Percentiles rank a stretch among this genome's conserved stretches.
Evolutionary conservation across 352 stramenopile genomes (phyloP).

Genomic region (Phytopythium litorale): DNA sequence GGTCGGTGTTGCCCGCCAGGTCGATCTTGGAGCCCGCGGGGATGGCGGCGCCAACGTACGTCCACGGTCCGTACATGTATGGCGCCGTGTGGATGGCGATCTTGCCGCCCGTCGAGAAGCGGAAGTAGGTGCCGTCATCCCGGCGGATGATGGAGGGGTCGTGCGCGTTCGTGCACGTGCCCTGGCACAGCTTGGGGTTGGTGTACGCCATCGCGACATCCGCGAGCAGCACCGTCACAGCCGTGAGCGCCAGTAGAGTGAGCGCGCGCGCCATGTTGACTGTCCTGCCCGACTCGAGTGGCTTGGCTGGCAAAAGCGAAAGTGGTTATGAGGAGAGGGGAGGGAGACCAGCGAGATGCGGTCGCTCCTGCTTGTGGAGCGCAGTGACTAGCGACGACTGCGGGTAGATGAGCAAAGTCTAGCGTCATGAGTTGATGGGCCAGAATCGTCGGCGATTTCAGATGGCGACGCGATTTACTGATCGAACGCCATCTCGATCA

Average conservation of each 20-base stretch:
- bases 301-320: too few species aligned
- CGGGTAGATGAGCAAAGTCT: too few species aligned
- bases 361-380: too few species aligned
- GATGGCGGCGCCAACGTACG: constrained; percentile 40
- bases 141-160: constrained; percentile 49
- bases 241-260: too few species aligned
- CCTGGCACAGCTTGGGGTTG: constrained; percentile 28
- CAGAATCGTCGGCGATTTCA: background rate
- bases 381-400: background rate
- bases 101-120: constrained; percentile 46
- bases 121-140: constrained; percentile 50
- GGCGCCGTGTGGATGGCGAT: constrained; percentile 46
- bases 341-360: background rate
- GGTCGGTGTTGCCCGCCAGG: constrained; percentile 34
- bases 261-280: too few species aligned
- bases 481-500: background rate
- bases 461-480: background rate
- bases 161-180: constrained; percentile 36
- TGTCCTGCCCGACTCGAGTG: too few species aligned
- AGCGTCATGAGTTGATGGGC: background rate
- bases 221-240: constrained; percentile 4
- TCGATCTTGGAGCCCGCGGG: constrained; percentile 38
- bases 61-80: constrained; percentile 34
- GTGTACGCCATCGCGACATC: constrained; percentile 20
- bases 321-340: too few species aligned